These are phyloP conservation scores for Bryoglossum gracile DNA, from an alignment of 495 filamentous ascomycete species.

Conservation along the genomic window DNA sequence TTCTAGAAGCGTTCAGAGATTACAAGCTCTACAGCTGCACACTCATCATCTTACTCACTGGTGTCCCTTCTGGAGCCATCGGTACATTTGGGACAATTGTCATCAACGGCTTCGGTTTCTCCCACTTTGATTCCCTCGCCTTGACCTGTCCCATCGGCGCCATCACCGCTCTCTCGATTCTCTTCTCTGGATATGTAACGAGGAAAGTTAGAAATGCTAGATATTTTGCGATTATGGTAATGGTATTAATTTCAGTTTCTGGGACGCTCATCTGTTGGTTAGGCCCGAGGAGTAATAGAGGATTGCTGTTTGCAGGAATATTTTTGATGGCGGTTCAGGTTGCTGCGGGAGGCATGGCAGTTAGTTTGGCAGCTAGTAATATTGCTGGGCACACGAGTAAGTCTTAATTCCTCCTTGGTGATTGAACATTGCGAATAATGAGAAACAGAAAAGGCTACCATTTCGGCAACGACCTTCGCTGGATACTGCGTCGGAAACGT, in stretches of 20 bases:
- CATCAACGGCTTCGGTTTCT: slow-evolving; percentile 47
- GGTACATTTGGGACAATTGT: slow-evolving; percentile 52
- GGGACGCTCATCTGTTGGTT: slow-evolving; percentile 68
- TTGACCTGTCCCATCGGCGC: slow-evolving; percentile 35
- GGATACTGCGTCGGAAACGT: slow-evolving; percentile 18
- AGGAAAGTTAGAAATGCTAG: slow-evolving; percentile 50
- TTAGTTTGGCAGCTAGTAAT: slow-evolving; percentile 46
- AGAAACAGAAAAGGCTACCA: slow-evolving; percentile 9
- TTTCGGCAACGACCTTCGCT: slow-evolving; percentile 4
- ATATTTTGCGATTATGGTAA: slow-evolving; percentile 50
- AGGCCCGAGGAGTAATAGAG: slow-evolving; percentile 32
- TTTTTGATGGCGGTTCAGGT: slow-evolving; percentile 48
- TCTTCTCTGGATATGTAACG: slow-evolving; percentile 53
- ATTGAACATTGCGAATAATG: background rate
- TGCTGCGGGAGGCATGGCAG: slow-evolving; percentile 49
- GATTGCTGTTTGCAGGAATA: slow-evolving; percentile 35
- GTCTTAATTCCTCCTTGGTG: background rate
- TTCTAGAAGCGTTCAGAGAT: slow-evolving; percentile 47
- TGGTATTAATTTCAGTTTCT: slow-evolving; percentile 61
- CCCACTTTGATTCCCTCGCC: slow-evolving; percentile 36
- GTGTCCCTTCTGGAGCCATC: slow-evolving; percentile 46
- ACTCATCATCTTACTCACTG: slow-evolving; percentile 38
- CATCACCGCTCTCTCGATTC: slow-evolving; percentile 48
- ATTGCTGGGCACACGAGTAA: slow-evolving; percentile 15
- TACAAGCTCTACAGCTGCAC: slow-evolving; percentile 52